Percentiles rank a stretch among this genome's conserved stretches.
Evolutionary conservation across 2,329 filamentous ascomycete species (phyloP).

Genomic region (Xylariales sp.): DNA sequence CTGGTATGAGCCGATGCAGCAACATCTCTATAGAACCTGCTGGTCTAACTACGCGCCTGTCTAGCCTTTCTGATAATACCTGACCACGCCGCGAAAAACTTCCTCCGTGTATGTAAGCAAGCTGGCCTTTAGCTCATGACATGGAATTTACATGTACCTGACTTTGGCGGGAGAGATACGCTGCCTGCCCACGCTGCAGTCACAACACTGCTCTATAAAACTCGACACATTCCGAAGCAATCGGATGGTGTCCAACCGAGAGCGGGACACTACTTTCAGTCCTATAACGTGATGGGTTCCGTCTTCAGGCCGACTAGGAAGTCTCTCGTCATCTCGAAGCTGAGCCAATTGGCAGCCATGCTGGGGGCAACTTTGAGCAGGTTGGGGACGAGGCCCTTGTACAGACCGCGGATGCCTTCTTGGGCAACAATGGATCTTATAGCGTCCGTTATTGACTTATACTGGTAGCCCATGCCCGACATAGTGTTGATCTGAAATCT

Average conservation of each 20-base stretch:
- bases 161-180: too few relatives aligned
- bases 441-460: conserved; percentile 81
- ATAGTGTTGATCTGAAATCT: conserved; percentile 99
- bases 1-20: not conserved
- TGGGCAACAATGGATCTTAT: conserved; percentile 74
- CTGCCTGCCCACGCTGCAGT: too few relatives aligned
- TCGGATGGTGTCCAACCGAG: not conserved
- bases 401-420: conserved; percentile 80
- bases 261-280: not conserved
- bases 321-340: conserved; percentile 90
- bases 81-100: not conserved
- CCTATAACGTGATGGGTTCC: conserved; percentile 21
- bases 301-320: conserved; percentile 64
- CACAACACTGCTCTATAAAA: conserved; percentile 10
- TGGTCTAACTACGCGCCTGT: conserved; percentile 9
- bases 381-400: conserved; percentile 95
- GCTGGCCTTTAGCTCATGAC: too few relatives aligned
- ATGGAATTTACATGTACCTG: too few relatives aligned
- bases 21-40: not conserved
- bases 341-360: conserved; percentile 98
- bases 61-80: conserved; percentile 7
- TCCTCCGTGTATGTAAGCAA: not conserved
- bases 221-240: not conserved
- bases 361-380: conserved; percentile 95
- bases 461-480: conserved; percentile 96